Evolutionary conservation across 352 stramenopile genomes (phyloP).

Genomic region (Aphanomyces astaci): DNA sequence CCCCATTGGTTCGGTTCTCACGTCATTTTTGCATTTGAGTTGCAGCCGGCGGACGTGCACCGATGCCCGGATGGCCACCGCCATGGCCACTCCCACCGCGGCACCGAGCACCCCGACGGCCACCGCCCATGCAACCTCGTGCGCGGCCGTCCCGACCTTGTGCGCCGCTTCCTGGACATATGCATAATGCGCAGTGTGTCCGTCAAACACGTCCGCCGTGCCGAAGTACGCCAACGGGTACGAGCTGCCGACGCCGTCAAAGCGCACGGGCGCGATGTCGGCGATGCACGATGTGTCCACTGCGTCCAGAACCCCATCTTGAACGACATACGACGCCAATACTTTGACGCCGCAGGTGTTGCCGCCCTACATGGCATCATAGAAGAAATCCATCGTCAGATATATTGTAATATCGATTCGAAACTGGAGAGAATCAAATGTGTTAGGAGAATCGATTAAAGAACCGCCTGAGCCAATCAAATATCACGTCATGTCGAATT

Average conservation of each 20-base stretch:
- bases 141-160: not conserved
- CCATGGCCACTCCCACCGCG: not conserved
- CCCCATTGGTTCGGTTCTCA: not conserved
- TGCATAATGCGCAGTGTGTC: not conserved
- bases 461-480: no score
- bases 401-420: no score
- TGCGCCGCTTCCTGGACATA: not conserved
- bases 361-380: slow-evolving; percentile 30
- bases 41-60: not conserved
- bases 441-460: no score
- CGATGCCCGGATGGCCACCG: not conserved
- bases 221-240: slow-evolving; percentile 15
- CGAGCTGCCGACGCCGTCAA: not conserved
- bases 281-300: slow-evolving; percentile 51
- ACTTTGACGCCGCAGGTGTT: slow-evolving; percentile 41
- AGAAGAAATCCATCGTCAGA: no score
- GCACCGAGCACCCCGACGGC: not conserved
- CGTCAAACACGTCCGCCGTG: slow-evolving; percentile 10
- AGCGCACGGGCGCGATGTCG: slow-evolving; percentile 5
- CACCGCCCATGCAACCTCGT: not conserved
- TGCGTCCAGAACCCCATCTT: slow-evolving; percentile 34
- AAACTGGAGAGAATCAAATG: no score
- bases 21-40: not conserved
- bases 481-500: no score
- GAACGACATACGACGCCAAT: slow-evolving; percentile 49